Evolutionary conservation across 2,329 filamentous ascomycete species (phyloP).

Genomic region (Sclerotinia glacialis): DNA sequence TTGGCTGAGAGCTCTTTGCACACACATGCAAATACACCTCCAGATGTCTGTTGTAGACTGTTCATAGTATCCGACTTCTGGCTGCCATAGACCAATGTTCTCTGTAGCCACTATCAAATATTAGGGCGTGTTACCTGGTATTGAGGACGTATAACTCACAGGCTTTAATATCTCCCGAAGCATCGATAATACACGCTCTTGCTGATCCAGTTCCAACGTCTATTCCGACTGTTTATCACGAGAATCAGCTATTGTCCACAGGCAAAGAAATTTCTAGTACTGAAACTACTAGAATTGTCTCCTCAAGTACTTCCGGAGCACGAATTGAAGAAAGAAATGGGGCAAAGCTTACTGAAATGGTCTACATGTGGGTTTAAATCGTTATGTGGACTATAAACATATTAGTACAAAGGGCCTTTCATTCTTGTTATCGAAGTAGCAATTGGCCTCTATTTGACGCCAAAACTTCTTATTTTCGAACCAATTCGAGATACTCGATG

Average conservation of each 20-base stretch:
- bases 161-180: constrained; percentile 80
- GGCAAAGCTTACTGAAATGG: constrained; percentile 47
- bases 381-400: constrained; percentile 34
- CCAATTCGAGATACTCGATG: background rate
- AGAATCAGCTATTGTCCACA: constrained; percentile 8
- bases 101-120: constrained; percentile 57
- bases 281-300: background rate
- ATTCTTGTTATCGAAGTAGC: background rate
- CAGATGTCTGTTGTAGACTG: constrained; percentile 98
- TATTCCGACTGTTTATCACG: constrained; percentile 60
- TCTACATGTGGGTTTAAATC: constrained; percentile 46
- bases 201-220: constrained; percentile 97
- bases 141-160: constrained; percentile 27
- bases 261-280: background rate
- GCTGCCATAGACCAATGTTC: constrained; percentile 78
- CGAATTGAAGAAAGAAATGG: background rate
- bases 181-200: constrained; percentile 91
- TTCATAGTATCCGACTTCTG: constrained; percentile 76
- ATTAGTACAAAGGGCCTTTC: background rate
- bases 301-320: background rate
- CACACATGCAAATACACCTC: constrained; percentile 87
- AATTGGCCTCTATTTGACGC: background rate
- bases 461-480: background rate
- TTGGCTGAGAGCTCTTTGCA: constrained; percentile 77
- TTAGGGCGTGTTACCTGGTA: constrained; percentile 23